Conservation (phyloP, 2,329 filamentous ascomycete genomes). For the Botrytis pseudocinerea region DNA sequence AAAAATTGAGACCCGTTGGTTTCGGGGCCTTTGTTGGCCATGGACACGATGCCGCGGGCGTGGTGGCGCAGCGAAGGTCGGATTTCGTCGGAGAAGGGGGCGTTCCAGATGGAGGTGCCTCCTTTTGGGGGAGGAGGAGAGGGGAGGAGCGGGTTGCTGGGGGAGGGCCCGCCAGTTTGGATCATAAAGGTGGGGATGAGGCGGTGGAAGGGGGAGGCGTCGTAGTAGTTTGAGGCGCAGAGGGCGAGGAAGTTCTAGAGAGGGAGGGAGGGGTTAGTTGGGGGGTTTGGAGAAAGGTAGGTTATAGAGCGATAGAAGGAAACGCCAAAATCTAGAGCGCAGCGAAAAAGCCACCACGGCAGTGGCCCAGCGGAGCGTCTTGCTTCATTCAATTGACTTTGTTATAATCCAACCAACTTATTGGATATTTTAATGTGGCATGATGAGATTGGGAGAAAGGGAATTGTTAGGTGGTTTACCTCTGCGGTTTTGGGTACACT, state of each 20-base stretch:
- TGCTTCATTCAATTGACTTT: neutral
- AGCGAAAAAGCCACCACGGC: conserved; percentile 8
- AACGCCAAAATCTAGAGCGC: neutral
- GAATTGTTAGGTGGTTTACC: conserved; percentile 46
- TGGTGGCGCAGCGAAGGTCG: conserved; percentile 68
- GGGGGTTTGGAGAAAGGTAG: neutral
- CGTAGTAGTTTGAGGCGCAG: conserved; percentile 77
- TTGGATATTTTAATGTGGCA: neutral
- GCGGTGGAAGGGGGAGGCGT: conserved; percentile 74
- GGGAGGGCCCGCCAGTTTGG: conserved; percentile 68
- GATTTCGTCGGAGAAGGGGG: conserved; percentile 78
- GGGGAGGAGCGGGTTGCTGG: conserved; percentile 42
- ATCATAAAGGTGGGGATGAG: conserved; percentile 80
- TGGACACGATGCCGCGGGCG: conserved; percentile 68
- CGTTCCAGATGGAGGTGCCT: conserved; percentile 72
- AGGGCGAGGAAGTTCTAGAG: conserved; percentile 81
- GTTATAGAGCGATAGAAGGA: rapidly evolving
- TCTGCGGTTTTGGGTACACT: conserved; percentile 90
- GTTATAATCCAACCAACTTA: too few relatives aligned
- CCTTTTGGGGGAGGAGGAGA: conserved; percentile 66
- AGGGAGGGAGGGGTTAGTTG: conserved; percentile 29
- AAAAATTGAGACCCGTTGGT: conserved; percentile 84
- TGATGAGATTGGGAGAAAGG: neutral
- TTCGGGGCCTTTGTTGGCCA: conserved; percentile 75
- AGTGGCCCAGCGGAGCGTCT: conserved; percentile 9